phyloP scores from a whole-genome alignment of 2,329 filamentous ascomycete species.

The Nigrospora sphaerica region DNA sequence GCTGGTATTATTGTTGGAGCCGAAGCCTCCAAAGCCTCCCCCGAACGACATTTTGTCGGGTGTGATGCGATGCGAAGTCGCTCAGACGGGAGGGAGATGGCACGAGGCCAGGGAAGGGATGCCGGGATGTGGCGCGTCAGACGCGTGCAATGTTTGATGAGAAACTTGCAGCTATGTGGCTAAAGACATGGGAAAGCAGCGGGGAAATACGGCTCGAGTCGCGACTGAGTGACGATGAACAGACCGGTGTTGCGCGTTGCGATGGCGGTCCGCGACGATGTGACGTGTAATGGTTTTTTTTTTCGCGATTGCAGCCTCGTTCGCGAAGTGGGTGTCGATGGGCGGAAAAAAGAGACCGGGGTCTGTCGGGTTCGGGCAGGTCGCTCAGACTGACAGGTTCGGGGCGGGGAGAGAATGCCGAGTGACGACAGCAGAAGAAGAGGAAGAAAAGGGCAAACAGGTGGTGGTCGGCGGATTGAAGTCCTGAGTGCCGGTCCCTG shows the following conservation, averaged over 20 bases:
- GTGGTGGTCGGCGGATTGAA: no score
- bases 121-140: conserved; percentile 5
- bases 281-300: not conserved
- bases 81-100: not conserved
- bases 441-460: no score
- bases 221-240: no score
- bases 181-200: conserved; percentile 5
- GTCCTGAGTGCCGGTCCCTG: no score
- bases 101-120: not conserved
- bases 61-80: not conserved
- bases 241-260: no score
- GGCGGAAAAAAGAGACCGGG: not conserved
- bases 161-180: conserved; percentile 2
- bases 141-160: conserved; percentile 4
- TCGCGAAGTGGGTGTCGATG: no score
- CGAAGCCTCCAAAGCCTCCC: conserved; percentile 47
- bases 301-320: not conserved
- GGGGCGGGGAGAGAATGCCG: no score
- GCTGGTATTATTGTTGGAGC: conserved; percentile 26
- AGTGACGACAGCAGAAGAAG: no score
- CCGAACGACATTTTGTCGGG: conserved; percentile 7
- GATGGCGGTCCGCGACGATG: not conserved
- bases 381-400: no score
- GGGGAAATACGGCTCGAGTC: not conserved
- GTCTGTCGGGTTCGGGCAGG: not conserved